Base-by-base conservation (phyloP, 352 stramenopile species). In the Phytophthora meadii region DNA sequence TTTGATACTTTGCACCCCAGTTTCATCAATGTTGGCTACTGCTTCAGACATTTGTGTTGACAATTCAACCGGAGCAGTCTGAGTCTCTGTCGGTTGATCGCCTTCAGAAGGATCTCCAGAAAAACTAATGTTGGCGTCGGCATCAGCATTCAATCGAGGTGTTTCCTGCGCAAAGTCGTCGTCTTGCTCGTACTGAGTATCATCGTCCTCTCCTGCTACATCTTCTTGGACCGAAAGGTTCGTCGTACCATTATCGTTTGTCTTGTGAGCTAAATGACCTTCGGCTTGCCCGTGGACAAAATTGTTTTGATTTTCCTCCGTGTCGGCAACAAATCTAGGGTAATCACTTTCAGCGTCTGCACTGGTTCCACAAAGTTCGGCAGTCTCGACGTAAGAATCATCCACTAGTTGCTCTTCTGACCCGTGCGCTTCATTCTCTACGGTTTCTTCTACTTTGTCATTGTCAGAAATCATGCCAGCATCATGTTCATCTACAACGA, bases 121-220 rank as follows among this genome's bases (percentile, higher is more conserved):
- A 46, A 9, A 3, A 45, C n/a, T 42, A 24, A n/a, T 17, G 10
- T 46, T 39, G 17, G 34, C 48, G 25, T 41, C 44, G 51, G n/a
- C 24, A 25, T 28, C 40, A 14, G 22, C 12, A 0, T 22, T 22
- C 22, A 22, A 22, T 22, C 46, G 54, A 2, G 45, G 30, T 37
- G 61, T 70, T 15, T 58, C 50, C 39, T 67, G 50, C 39, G 42
- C 44, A 49, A 71, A 71, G 0, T 67, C 63, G 10, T 67, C 63
- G 10, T 67, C 63, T 34, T 71, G 56, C 5, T 71, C 56, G 34
- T 71, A 71, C 11, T 12, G 4, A 45, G 53, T 19, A 37, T 70
- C 44, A 7, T 67, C 49, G 14, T 54, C 30, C 12, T 65, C 61
- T 47, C 61, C 41, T 50, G 15, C 5, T 28, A 39, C 32, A 51